These are phyloP conservation scores for Pythium brachiatum DNA, from an alignment of 352 stramenopile species.

Conservation along the genomic window DNA sequence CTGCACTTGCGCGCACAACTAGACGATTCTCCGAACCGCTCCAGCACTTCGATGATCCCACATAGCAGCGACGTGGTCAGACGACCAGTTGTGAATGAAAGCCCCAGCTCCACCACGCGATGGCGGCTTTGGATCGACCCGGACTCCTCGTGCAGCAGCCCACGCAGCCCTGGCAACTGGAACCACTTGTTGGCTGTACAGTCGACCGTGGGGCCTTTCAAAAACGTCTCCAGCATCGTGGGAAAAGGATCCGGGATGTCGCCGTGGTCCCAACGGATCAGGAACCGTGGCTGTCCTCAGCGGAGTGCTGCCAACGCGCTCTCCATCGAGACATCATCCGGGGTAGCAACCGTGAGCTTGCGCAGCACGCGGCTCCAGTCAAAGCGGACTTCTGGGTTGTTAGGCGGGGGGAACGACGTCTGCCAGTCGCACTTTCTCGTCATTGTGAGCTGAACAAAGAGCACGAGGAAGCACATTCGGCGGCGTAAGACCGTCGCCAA, in stretches of 20 bases:
- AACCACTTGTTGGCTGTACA: not conserved
- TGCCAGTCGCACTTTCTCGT: constrained; percentile 8
- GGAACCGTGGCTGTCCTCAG: constrained; percentile 20
- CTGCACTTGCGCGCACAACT: no score
- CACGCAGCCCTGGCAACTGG: not conserved
- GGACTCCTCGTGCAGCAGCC: not conserved
- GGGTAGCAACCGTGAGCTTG: constrained; percentile 6
- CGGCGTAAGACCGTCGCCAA: not conserved
- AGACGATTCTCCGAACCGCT: constrained; percentile 12
- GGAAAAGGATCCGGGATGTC: constrained; percentile 10
- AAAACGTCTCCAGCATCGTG: constrained; percentile 11
- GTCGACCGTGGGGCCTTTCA: constrained; percentile 4
- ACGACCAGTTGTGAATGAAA: constrained; percentile 13
- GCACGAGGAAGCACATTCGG: constrained; percentile 1
- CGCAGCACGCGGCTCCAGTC: constrained; percentile 5
- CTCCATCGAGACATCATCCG: constrained; percentile 3
- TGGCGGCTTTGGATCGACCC: not conserved
- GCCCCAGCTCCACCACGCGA: constrained; percentile 14
- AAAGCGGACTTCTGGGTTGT: no score
- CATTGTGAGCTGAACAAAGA: constrained; percentile 11
- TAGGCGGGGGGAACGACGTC: constrained; percentile 1
- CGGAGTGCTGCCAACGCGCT: constrained; percentile 6
- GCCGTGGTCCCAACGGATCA: constrained; percentile 18
- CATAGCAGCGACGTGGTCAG: constrained; percentile 14
- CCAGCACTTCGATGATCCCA: constrained; percentile 18